These are phyloP conservation scores for Cadophora luteo-olivacea DNA, from an alignment of 2,329 filamentous ascomycete species.

Conservation along the genomic window DNA sequence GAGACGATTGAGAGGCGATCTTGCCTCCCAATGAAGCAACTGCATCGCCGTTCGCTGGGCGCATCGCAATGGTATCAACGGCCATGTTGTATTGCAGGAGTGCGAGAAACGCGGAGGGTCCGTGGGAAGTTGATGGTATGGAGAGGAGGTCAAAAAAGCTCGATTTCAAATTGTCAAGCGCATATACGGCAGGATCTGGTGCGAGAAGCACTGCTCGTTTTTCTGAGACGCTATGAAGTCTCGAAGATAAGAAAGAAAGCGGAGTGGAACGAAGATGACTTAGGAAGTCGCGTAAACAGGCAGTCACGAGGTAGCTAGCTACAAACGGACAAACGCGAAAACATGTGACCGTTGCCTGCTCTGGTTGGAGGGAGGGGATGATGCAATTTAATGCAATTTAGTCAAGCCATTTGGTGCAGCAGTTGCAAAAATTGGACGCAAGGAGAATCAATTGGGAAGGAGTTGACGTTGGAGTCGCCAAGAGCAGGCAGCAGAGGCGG, in stretches of 20 bases:
- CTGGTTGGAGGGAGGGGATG: not conserved
- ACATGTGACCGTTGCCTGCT: conserved; percentile 10
- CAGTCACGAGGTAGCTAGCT: not conserved
- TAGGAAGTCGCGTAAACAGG: not conserved
- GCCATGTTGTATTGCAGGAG: not conserved
- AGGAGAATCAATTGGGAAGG: not conserved
- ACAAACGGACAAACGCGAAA: conserved; percentile 6
- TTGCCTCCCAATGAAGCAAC: conserved; percentile 1
- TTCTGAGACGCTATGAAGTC: not conserved
- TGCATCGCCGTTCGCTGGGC: conserved; percentile 9
- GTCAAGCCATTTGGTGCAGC: not conserved
- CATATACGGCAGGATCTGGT: not conserved
- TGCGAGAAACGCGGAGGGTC: not conserved
- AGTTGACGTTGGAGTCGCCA: not conserved
- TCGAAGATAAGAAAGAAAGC: not conserved
- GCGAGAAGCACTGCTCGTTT: not conserved
- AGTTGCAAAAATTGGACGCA: not conserved
- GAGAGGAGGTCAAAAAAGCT: too few relatives aligned
- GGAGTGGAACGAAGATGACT: not conserved
- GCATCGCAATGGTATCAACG: not conserved
- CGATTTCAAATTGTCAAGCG: not conserved
- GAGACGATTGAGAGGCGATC: conserved; percentile 14
- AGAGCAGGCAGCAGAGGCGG: not conserved
- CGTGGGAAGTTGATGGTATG: too few relatives aligned
- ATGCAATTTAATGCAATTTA: not conserved